Conservation (phyloP, 306 rosid genomes). For the Acacia crassicarpa region DNA sequence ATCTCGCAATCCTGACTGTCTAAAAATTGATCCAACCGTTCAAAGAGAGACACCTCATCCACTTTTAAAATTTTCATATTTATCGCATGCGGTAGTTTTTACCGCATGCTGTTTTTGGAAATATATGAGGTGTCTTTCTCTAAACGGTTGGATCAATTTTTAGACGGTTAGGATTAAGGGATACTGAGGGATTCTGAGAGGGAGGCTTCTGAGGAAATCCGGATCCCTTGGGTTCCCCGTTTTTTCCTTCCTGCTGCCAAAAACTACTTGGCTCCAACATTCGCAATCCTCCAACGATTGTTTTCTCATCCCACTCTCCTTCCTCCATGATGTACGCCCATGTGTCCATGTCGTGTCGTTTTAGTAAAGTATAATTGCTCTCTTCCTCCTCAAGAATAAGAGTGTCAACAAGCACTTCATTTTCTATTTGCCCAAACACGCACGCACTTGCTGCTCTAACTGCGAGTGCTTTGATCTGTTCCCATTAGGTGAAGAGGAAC, state of each 20-base stretch:
- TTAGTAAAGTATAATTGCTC: not conserved
- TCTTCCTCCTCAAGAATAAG: not conserved
- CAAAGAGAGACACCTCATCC: no score
- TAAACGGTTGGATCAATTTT: no score
- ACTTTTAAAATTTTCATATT: no score
- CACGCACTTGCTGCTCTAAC: not conserved
- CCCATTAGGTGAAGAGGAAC: not conserved
- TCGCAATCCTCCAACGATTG: not conserved
- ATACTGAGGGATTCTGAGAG: no score
- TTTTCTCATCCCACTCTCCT: not conserved
- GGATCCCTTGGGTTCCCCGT: no score
- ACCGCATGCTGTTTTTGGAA: no score
- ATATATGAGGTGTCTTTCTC: no score
- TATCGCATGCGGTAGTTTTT: no score
- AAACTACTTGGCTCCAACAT: not conserved
- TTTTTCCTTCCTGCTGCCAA: not conserved
- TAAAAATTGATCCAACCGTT: no score
- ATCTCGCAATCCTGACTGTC: no score
- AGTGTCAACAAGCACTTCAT: not conserved
- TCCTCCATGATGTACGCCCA: not conserved
- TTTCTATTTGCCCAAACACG: not conserved
- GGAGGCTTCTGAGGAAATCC: no score
- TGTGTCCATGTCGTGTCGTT: constrained; percentile 3
- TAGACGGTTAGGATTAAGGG: no score
- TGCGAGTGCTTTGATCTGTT: not conserved